Evolutionary conservation across 1,139 yeast species (phyloP), one percentile per base, ranked within the genome.

Genomic region (Arxiozyma heterogenica): DNA sequence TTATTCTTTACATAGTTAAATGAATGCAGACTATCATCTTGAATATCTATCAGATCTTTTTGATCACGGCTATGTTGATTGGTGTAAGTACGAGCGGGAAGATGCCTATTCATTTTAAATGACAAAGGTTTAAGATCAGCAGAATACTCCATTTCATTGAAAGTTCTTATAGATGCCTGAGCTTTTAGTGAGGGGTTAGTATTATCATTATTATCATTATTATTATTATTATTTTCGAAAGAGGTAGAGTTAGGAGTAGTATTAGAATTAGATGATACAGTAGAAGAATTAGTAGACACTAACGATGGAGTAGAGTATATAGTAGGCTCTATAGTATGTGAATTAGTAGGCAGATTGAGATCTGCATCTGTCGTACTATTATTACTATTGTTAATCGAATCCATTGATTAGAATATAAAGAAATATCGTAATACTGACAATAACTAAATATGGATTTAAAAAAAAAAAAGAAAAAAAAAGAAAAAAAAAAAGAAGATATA

Each of bases 81-180:
- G 25, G 25, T 23, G 25, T 23, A 23, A 23, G 25, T 23, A 23
- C 6, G 48, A 42, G 47, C 15, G 22, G 2, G 20, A 27, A 38
- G 27, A 27, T 20, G 20, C 18, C 11, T 43, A 21, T 30, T 48
- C 54, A 53, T 50, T 50, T 53, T 61, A 53, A 64, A 63, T 44
- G 57, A 55, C 42, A 63, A 44, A 8, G 67, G 67, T 5, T 55
- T 54, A 11, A 57, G 51, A 21, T 49, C 63, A 7, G 65, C 64
- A 9, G 56, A 51, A 49, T 49, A 51, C 5, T 47, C 50, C 4
- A 44, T 23, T 12, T 44, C 51, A 22, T 27, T 34, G 6, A 47
- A 49, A 25, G 38, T 44, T n/a, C 27, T 18, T n/a, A 30, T 25
- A 27, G 47, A 44, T n/a, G 38, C 17, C 15, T 22, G 3, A 15